Base-by-base conservation (phyloP, 768 basidiomycete genomes). In the Peribolospora kevripleyi region DNA sequence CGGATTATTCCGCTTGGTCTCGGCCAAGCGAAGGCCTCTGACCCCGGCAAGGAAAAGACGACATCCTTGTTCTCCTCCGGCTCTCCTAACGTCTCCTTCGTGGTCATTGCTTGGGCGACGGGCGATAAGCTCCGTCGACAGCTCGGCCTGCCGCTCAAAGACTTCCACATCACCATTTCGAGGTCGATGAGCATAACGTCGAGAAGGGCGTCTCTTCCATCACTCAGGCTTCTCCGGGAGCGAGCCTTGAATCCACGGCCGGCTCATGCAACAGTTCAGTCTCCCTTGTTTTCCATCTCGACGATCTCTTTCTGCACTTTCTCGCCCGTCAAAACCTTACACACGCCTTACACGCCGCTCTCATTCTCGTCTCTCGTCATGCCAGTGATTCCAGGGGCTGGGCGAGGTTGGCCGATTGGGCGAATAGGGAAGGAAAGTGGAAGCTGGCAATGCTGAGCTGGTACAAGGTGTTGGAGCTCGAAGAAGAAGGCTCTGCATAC, bases 131-230 rank as follows among this genome's bases (percentile, higher is more conserved):
- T 74, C 41, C 71, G 76, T 3, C 76, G 72, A 60, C 67, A 68
- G 43, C 65, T 73, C 8, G 73, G 74, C 2, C 68, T 77, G 6
- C 67, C 71, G 14, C 70, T 72, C 3, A 74, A 73, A 62, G 67
- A 75, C n/a, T 77, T 78, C 59, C 73, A 77, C 61, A 72, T 77
- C 60, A 72, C 72, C 6, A 66, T 78, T 8, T 71, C 74, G 9
- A 52, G 57, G 7, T 59, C 7, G 71, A 74, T 59, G 64, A 70
- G 45, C 70, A 25, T 25, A 25, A 25, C 1, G 25, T 25, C 25
- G 25, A 25, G 25, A 25, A 25, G 25, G 25, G 25, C 25, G 1
- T 25, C 25, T 25, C 25, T 25, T 25, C 25, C 25, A 25, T 25
- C 1, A 25, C 25, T 1, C 25, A 25, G 25, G 25, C 25, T 25